Conservation (phyloP, 768 basidiomycete genomes). For the Pseudohyphozyma bogoriensis region DNA sequence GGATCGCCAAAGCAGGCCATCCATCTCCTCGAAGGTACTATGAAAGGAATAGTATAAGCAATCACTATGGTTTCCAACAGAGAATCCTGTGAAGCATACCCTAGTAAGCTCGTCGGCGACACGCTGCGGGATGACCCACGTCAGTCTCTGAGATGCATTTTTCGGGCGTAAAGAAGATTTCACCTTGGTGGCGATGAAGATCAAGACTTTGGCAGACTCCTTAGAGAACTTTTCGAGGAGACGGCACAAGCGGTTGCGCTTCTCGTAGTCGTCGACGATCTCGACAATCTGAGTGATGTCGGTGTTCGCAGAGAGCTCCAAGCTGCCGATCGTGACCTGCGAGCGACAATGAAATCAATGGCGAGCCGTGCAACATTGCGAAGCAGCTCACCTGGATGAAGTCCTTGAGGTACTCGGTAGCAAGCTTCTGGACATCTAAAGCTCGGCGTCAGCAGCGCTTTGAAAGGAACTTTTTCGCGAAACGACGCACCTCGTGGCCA, state of each 20-base stretch:
- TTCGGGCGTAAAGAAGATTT: too few species aligned
- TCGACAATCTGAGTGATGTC: constrained; percentile 94
- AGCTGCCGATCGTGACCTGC: constrained; percentile 96
- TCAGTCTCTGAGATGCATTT: too few species aligned
- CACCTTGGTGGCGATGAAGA: constrained; percentile 98
- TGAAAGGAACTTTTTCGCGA: too few species aligned
- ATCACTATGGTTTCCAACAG: constrained; percentile 14
- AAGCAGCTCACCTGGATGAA: too few species aligned
- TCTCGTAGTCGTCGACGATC: constrained; percentile 95
- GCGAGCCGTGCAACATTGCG: too few species aligned
- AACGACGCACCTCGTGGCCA: constrained; percentile 74
- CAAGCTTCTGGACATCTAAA: constrained; percentile 85
- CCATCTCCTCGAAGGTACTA: constrained; percentile 88
- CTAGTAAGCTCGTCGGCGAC: constrained; percentile 98
- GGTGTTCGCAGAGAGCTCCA: constrained; percentile 97
- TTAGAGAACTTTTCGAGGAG: constrained; percentile 92
- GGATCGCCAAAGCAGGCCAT: constrained; percentile 99
- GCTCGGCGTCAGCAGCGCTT: too few species aligned
- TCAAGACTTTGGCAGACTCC: constrained; percentile 96
- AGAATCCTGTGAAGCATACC: too few species aligned
- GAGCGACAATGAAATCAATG: too few species aligned
- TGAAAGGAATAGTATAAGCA: too few species aligned
- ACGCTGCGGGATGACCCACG: too few species aligned
- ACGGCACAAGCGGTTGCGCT: constrained; percentile 88
- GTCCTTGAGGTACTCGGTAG: constrained; percentile 88